These are phyloP conservation scores for Lagerstroemia speciosa DNA, from an alignment of 345 rosid genomes.

Conservation along the genomic window DNA sequence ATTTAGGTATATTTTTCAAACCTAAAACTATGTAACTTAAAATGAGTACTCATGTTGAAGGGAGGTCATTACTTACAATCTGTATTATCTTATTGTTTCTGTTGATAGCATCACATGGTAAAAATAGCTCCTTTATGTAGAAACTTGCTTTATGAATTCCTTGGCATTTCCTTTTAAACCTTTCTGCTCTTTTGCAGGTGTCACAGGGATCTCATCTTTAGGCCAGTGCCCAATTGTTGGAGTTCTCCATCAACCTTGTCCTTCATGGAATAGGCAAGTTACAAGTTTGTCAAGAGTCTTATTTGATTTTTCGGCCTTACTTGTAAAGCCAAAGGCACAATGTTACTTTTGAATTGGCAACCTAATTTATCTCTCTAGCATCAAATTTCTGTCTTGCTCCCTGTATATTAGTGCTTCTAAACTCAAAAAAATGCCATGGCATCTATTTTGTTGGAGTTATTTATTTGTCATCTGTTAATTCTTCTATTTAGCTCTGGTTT, in stretches of 20 bases:
- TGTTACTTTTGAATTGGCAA: neutral
- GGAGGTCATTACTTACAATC: neutral
- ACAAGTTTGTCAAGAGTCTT: conserved; percentile 7
- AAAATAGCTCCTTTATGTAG: neutral
- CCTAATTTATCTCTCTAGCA: neutral
- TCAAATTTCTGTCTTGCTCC: neutral
- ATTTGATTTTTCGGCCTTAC: neutral
- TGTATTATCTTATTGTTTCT: neutral
- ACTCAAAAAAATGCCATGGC: neutral
- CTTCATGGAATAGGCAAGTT: conserved; percentile 50
- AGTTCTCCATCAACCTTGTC: conserved; percentile 53
- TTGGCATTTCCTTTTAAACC: neutral
- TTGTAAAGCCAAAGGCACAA: neutral
- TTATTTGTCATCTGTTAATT: neutral
- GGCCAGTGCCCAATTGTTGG: conserved; percentile 46
- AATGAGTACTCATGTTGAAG: neutral
- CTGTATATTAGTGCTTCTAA: neutral
- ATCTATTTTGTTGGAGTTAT: neutral
- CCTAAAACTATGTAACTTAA: neutral
- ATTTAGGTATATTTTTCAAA: neutral
- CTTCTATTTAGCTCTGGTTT: neutral
- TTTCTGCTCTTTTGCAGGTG: conserved; percentile 29
- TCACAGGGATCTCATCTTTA: conserved; percentile 30
- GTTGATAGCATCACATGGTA: neutral
- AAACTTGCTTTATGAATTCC: neutral